Evolutionary conservation across 257 asterid species (phyloP).

Genomic region (Verbena officinalis): DNA sequence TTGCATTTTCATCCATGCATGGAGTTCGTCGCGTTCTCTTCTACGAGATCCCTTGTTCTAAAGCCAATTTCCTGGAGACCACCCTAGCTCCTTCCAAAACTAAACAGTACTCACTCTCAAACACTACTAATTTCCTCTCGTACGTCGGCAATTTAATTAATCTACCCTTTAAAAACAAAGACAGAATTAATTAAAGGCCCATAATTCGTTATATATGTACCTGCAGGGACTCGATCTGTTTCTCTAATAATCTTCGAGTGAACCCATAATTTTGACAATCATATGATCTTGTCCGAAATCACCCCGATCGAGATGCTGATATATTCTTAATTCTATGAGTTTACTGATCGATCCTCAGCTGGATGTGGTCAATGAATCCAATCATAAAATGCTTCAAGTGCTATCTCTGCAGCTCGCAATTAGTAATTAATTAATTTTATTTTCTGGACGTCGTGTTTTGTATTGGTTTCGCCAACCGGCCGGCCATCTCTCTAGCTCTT

Average conservation of each 20-base stretch:
- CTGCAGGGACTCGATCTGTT: neutral
- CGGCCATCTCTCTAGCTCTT: neutral
- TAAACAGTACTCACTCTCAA: conserved; percentile 29
- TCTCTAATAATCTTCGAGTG: neutral
- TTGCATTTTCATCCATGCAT: neutral
- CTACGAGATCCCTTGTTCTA: conserved; percentile 31
- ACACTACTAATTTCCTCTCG: neutral
- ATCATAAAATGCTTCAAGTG: neutral
- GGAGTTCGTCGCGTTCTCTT: conserved; percentile 27
- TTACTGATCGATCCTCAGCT: neutral
- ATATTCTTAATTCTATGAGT: neutral
- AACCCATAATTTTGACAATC: neutral
- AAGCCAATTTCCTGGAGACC: conserved; percentile 16
- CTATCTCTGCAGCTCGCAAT: neutral
- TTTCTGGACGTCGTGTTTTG: neutral
- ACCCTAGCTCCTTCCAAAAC: conserved; percentile 25
- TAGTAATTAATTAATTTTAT: no score
- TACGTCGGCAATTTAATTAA: neutral
- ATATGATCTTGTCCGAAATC: neutral
- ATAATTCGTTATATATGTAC: neutral
- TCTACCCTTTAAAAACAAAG: neutral
- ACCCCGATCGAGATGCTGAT: neutral
- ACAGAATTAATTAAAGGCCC: neutral
- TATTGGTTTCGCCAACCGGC: neutral
- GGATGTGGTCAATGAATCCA: neutral